A percentile compares a stretch with the other conserved stretches of the same genome.
These are phyloP conservation scores for Tremella mesenterica DNA, from an alignment of 768 basidiomycete species.

Conservation along the genomic window DNA sequence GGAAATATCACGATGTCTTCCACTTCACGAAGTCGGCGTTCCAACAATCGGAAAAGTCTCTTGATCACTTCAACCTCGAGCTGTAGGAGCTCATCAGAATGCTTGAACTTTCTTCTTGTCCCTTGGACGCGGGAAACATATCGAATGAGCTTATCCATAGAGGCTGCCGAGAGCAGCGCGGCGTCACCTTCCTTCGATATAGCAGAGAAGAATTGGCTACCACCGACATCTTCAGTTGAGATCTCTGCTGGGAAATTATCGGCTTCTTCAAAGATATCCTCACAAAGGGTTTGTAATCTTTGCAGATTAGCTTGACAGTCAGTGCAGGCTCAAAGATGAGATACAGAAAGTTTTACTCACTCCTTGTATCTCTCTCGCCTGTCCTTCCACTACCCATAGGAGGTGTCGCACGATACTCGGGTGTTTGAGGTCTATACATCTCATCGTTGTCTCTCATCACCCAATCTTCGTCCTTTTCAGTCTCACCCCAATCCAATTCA, in stretches of 20 bases:
- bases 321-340: conserved; percentile 4
- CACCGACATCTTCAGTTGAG: conserved; percentile 51
- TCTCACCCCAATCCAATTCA: conserved; percentile 28
- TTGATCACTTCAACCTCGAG: conserved; percentile 58
- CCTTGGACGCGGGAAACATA: conserved; percentile 51
- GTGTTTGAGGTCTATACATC: conserved; percentile 1
- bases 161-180: conserved; percentile 57
- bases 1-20: conserved; percentile 69
- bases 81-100: conserved; percentile 51
- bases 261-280: conserved; percentile 77
- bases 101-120: conserved; percentile 53
- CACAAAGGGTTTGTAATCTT: conserved; percentile 65
- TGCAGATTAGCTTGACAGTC: conserved; percentile 46
- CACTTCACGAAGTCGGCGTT: conserved; percentile 65
- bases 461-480: conserved; percentile 33
- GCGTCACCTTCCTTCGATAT: conserved; percentile 8
- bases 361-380: conserved; percentile 33
- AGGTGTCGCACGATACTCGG: not conserved
- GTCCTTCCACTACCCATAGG: conserved; percentile 25
- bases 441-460: conserved; percentile 14
- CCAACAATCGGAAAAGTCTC: conserved; percentile 65
- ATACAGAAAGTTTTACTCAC: conserved; percentile 16
- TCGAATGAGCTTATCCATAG: conserved; percentile 17
- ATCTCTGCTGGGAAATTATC: conserved; percentile 59
- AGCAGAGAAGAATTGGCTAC: conserved; percentile 30